phyloP scores from a whole-genome alignment of 2,329 filamentous ascomycete genomes.

The Colletotrichum gloeosporioides region DNA sequence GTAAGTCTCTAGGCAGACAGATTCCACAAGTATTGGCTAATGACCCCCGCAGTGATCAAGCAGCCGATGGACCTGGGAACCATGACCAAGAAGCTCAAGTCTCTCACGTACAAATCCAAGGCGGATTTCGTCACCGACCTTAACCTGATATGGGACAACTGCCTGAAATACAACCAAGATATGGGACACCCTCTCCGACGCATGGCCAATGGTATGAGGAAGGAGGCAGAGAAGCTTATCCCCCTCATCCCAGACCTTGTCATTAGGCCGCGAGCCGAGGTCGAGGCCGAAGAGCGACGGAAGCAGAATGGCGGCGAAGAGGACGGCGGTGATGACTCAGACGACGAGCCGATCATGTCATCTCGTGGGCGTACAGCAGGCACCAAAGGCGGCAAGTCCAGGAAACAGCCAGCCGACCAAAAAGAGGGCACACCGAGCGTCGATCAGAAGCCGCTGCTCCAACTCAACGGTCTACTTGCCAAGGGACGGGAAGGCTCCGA shows the following conservation, averaged over 20 bases:
- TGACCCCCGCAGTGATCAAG: conserved; percentile 73
- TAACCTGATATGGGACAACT: conserved; percentile 96
- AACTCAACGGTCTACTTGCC: conserved; percentile 68
- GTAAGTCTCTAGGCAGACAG: conserved; percentile 57
- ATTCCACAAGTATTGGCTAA: conserved; percentile 25
- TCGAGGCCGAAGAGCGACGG: conserved; percentile 85
- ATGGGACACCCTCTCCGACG: conserved; percentile 86
- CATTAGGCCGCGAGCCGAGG: conserved; percentile 89
- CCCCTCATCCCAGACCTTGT: conserved; percentile 92
- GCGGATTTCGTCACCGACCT: conserved; percentile 93
- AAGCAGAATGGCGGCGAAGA: conserved; percentile 86
- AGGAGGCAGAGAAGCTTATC: conserved; percentile 95
- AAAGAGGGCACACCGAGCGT: conserved; percentile 80
- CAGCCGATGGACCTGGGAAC: conserved; percentile 96
- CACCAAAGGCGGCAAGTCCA: conserved; percentile 77
- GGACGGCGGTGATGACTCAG: conserved; percentile 87
- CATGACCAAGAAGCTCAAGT: conserved; percentile 98
- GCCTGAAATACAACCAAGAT: conserved; percentile 92
- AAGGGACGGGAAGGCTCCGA: conserved; percentile 79
- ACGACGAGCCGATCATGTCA: conserved; percentile 98
- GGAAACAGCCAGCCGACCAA: conserved; percentile 75
- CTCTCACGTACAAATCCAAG: conserved; percentile 82
- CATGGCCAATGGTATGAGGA: conserved; percentile 95
- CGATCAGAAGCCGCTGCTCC: conserved; percentile 76
- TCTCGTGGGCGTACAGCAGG: conserved; percentile 89